Evolutionary conservation across 1,284 basidiomycete genomes (phyloP).

Genomic region (Tremellales sp.): DNA sequence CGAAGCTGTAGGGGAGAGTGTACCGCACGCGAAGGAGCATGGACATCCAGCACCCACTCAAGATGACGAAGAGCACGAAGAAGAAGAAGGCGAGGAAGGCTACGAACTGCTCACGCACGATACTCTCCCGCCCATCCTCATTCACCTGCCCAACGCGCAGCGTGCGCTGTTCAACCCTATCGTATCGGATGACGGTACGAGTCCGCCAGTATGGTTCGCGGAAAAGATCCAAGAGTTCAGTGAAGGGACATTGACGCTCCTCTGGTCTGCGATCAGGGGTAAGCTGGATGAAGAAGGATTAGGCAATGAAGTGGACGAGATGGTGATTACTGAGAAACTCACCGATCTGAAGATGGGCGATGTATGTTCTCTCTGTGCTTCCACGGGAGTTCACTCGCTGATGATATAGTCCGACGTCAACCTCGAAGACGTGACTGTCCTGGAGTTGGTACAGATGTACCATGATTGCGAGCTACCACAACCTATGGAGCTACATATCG

Average conservation of each 20-base stretch:
- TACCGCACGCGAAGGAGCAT: not conserved
- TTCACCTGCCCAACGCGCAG: constrained; percentile 24
- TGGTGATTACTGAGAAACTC: constrained; percentile 35
- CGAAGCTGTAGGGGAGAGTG: not conserved
- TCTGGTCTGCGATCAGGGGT: constrained; percentile 23
- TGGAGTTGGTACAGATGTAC: constrained; percentile 35
- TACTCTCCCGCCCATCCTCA: constrained; percentile 26
- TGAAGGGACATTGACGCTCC: constrained; percentile 24
- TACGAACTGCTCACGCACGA: constrained; percentile 5
- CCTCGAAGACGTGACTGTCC: constrained; percentile 33
- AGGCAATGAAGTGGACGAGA: constrained; percentile 16
- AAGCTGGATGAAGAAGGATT: constrained; percentile 25
- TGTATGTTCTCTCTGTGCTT: constrained; percentile 50
- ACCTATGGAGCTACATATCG: constrained; percentile 37
- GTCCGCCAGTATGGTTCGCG: constrained; percentile 23
- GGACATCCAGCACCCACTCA: not conserved
- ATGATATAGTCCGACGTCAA: constrained; percentile 36
- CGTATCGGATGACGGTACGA: constrained; percentile 3
- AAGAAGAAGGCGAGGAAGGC: constrained; percentile 10
- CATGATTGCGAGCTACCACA: constrained; percentile 35
- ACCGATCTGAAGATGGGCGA: constrained; percentile 65
- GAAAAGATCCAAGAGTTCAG: constrained; percentile 27
- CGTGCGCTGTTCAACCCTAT: constrained; percentile 8
- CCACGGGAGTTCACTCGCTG: not conserved
- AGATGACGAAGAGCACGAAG: constrained; percentile 13